phyloP scores from a whole-genome alignment of 345 rosid species.

The Turritis glabra region DNA sequence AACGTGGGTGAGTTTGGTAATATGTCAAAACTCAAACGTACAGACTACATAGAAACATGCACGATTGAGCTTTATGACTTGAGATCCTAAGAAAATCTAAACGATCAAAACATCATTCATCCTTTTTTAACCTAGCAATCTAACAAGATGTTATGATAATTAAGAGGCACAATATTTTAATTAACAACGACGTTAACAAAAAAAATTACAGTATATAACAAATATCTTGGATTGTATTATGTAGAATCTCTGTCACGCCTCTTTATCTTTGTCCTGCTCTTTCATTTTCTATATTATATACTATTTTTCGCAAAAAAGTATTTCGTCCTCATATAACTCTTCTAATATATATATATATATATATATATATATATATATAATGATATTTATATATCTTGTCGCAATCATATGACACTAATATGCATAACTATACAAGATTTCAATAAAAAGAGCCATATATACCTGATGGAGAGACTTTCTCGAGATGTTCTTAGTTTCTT shows the following conservation, averaged over 20 bases:
- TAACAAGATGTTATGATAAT: background rate
- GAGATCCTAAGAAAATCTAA: no score
- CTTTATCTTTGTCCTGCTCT: slow-evolving; percentile 16
- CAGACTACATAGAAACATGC: background rate
- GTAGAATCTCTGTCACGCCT: slow-evolving; percentile 21
- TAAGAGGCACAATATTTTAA: background rate
- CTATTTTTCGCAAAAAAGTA: slow-evolving; percentile 5
- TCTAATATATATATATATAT: background rate
- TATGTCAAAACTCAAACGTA: background rate
- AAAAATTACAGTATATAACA: background rate
- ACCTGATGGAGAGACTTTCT: slow-evolving; percentile 10
- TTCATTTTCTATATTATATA: background rate
- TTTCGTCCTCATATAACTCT: slow-evolving; percentile 6
- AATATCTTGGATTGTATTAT: slow-evolving; percentile 17
- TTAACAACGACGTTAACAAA: slow-evolving; percentile 24
- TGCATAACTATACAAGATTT: background rate
- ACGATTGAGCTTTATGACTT: slow-evolving; percentile 2
- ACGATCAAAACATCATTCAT: no score
- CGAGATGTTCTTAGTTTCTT: background rate
- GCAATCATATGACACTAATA: slow-evolving; percentile 19
- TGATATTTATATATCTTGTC: slow-evolving; percentile 10
- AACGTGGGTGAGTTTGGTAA: background rate
- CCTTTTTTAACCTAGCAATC: background rate
- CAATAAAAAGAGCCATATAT: slow-evolving; percentile 11
- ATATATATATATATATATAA: slow-evolving; percentile 2